Conservation (phyloP, 345 rosid species). For the Jatropha curcas region DNA sequence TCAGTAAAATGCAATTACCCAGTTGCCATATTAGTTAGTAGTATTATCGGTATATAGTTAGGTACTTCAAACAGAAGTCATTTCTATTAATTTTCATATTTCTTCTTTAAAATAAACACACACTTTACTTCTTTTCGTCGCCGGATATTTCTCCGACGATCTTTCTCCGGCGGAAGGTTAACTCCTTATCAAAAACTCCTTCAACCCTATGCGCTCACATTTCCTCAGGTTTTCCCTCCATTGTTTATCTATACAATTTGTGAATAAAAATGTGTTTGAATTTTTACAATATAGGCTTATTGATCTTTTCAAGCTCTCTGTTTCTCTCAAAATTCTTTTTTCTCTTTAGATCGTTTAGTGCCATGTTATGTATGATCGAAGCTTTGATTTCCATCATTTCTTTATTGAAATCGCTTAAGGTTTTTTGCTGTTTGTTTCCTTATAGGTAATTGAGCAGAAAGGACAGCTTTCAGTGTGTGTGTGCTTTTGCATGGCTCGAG, state of each 20-base stretch:
- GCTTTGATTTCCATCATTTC: background rate
- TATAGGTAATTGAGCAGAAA: background rate
- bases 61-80: background rate
- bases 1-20: background rate
- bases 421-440: background rate
- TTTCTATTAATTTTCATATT: background rate
- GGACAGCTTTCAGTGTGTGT: background rate
- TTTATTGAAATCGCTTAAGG: constrained; percentile 13
- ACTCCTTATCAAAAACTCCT: background rate
- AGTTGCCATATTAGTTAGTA: no score
- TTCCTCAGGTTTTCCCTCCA: background rate
- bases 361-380: constrained; percentile 7
- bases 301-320: background rate
- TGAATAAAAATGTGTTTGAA: background rate
- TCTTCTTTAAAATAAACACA: background rate
- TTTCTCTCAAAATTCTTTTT: background rate
- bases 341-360: background rate
- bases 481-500: background rate
- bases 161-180: constrained; percentile 8
- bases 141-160: constrained; percentile 15
- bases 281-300: background rate
- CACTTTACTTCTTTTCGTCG: background rate
- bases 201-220: background rate
- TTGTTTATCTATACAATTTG: background rate
- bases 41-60: no score